Base-by-base conservation (phyloP, 352 stramenopile species). In the Phytopythium mirpurense region DNA sequence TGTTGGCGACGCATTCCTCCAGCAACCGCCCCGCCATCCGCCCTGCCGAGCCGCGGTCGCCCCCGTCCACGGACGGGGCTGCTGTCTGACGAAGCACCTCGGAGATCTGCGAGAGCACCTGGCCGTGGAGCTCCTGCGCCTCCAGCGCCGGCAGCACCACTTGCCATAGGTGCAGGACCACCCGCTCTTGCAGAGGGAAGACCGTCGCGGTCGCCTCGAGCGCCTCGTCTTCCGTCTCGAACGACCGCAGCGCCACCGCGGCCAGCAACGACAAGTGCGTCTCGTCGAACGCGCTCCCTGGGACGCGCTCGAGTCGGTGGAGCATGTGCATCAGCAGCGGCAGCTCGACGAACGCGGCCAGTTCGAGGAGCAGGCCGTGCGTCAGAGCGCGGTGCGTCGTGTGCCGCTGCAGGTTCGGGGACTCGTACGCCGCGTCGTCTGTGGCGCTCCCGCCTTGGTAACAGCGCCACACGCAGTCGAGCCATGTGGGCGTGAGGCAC, bases 381-480 rank as follows among this genome's bases (percentile, higher is more conserved):
- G 71, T 63, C 7, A 66, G 57, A 1, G 67, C 49, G 8, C 70
- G 57, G 15, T 77, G 68, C 12, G 74, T 65, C 38, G 85, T 74
- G 36, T 92, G 75, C 1, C 63, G 68, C 15, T 75, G 62, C 31
- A 74, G 60, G 3, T 34, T 47, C 15, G 37, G 51, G 54, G 23
- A 10, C 19, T 27, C 21, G 5, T 29, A 10, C 48, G 24, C 2
- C 52, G 44, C 15, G 36, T 40, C 18, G 29, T 32, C 29, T 32
- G 45, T 36, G 10, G 26, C 24, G 26, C 24, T 35, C 16, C 51
- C 64, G n/a, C 65, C 65, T 19, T 68, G 61, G 41, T 81, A 88
- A 42, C 75, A 83, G 7, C 35, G 56, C 76, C 78, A 88, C 1
- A 88, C 60, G 2, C 74, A 56, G 41, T 85, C 65, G 16, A 92